Evolutionary conservation across 2,329 filamentous ascomycete species (phyloP), one percentile per base, ranked within the genome.

Genomic region (Trichoderma breve): DNA sequence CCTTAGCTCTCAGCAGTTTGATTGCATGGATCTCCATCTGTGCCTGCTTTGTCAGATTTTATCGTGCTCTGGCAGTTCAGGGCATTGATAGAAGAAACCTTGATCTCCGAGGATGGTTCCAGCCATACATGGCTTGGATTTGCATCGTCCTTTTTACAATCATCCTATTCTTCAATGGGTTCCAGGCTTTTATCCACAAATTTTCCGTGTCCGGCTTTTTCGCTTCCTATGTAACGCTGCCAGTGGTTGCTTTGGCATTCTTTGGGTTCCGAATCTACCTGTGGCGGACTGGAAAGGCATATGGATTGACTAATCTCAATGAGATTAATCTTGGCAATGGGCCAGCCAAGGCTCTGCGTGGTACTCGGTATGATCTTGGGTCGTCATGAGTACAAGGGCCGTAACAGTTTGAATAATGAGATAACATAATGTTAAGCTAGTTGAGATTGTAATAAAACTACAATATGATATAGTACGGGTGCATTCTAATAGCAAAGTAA

Each of bases 101-200:
- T 6, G 75, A 79, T 3, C 79, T 79, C 63, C 74, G 76, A 14
- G 75, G 77, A 6, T 74, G 70, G 64, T 73, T 75, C 26, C 79
- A 81, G 70, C 79, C 83, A 1, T 85, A 80, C 74, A 79, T 82
- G 67, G 82, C 84, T 8, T 84, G 79, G 75, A 82, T 82, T 68
- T 82, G 83, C 28, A 79, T 85, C 21, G 79, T 83, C 73, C 81
- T 83, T 75, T 83, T 83, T 76, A 63, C 79, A 47, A 73, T 84
- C 24, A 83, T 85, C 36, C 82, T 84, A 58, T 70, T 85, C 58
- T 84, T 83, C 14, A 83, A 84, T 72, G 84, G 83, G 2, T 86
- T 84, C 75, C 80, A 80, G 7, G 78, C 82, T 1, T 84, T 83
- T 74, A 81, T 85, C 55, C 80, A 82, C n/a, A 73, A 73, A 0